A percentile compares a stretch with the other conserved stretches of the same genome.
phyloP scores from a whole-genome alignment of 2,329 filamentous ascomycete species.

The Mariannaea elegans region DNA sequence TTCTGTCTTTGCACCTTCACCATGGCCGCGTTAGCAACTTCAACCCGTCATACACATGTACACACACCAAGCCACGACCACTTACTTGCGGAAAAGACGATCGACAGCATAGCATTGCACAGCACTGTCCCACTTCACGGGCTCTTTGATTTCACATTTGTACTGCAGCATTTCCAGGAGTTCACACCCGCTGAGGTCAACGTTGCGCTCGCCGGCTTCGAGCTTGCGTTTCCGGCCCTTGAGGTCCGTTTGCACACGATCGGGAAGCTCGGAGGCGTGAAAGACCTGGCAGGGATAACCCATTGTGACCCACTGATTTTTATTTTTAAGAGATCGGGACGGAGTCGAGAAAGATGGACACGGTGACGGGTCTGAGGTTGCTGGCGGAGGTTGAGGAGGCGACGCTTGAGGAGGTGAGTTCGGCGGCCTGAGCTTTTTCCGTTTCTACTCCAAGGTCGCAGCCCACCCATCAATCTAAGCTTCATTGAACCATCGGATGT shows the following conservation, averaged over 20 bases:
- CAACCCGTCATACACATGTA: too few relatives aligned
- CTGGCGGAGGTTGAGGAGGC: conserved; percentile 65
- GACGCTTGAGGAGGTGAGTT: conserved; percentile 67
- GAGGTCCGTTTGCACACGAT: conserved; percentile 57
- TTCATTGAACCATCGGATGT: too few relatives aligned
- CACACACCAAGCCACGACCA: conserved; percentile 1
- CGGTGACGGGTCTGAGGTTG: conserved; percentile 57
- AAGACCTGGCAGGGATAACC: conserved; percentile 66
- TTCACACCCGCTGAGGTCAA: conserved; percentile 65
- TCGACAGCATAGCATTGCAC: conserved; percentile 66
- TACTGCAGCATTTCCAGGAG: conserved; percentile 69
- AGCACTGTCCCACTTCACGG: conserved; percentile 54
- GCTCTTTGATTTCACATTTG: conserved; percentile 63
- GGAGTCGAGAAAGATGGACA: conserved; percentile 45
- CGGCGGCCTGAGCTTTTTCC: conserved; percentile 25
- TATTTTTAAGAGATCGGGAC: too few relatives aligned
- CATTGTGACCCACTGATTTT: conserved; percentile 51
- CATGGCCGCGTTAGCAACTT: neutral
- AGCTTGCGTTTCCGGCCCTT: conserved; percentile 64
- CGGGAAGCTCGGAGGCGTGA: conserved; percentile 59
- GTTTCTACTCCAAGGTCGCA: neutral
- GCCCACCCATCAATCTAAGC: too few relatives aligned
- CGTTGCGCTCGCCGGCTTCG: conserved; percentile 45
- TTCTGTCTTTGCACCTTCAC: conserved; percentile 58
- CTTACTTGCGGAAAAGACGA: conserved; percentile 69